A percentile compares a stretch with the other conserved stretches of the same genome.
These are phyloP conservation scores for Entonaema liquescens DNA, from an alignment of 495 filamentous ascomycete genomes.

Conservation along the genomic window DNA sequence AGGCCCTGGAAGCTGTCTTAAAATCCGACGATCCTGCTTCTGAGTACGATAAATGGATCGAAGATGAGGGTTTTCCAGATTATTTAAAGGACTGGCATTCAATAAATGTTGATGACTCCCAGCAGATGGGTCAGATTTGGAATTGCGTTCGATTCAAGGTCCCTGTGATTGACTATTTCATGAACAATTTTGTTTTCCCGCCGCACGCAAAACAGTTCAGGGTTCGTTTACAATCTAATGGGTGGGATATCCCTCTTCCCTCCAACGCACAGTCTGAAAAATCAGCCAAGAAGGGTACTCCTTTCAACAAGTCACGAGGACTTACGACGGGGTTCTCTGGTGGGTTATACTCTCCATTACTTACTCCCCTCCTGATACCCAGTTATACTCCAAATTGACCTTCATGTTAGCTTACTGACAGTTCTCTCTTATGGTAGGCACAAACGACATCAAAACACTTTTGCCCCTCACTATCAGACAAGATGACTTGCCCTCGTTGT, in stretches of 20 bases:
- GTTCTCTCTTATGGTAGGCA: conserved; percentile 50
- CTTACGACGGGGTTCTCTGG: conserved; percentile 59
- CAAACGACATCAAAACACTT: conserved; percentile 59
- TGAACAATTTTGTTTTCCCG: conserved; percentile 65
- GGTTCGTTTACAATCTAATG: conserved; percentile 58
- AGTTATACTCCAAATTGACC: no score
- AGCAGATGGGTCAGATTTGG: conserved; percentile 56
- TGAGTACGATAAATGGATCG: conserved; percentile 60
- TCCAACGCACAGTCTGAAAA: background rate
- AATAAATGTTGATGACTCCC: conserved; percentile 60
- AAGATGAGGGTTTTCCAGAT: conserved; percentile 50
- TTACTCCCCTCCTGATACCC: background rate
- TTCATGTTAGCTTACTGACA: no score
- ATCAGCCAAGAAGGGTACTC: conserved; percentile 7
- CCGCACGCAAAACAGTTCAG: conserved; percentile 61
- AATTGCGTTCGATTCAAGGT: conserved; percentile 48
- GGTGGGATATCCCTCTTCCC: conserved; percentile 61
- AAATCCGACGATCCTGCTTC: conserved; percentile 61
- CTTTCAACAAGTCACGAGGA: conserved; percentile 8
- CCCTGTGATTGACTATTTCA: conserved; percentile 57
- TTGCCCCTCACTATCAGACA: conserved; percentile 62
- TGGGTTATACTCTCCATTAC: background rate
- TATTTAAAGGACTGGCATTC: conserved; percentile 53
- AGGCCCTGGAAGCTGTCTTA: conserved; percentile 51
- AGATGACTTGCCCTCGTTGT: conserved; percentile 54